Percentiles rank a stretch among this genome's conserved stretches.
These are phyloP conservation scores for Vicia faba DNA, from an alignment of 306 rosid species.

Conservation along the genomic window DNA sequence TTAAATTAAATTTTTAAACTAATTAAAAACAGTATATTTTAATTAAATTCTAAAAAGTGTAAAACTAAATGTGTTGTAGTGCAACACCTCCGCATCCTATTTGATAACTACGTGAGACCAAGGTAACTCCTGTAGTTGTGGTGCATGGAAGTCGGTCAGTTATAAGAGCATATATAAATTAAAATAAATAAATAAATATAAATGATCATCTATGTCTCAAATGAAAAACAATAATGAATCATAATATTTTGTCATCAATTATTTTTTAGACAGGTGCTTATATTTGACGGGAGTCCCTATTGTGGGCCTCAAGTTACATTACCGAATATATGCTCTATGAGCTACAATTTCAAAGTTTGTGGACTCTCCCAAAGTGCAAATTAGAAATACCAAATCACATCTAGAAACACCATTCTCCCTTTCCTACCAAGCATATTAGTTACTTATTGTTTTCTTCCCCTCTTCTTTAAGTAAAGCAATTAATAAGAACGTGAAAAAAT, in stretches of 20 bases:
- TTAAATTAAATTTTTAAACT: no score
- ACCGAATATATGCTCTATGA: not conserved
- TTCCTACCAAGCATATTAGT: not conserved
- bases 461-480: conserved; percentile 11
- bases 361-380: conserved; percentile 2
- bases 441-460: not conserved
- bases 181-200: not conserved
- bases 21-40: no score
- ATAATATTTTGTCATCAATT: not conserved
- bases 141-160: no score
- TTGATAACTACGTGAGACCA: no score
- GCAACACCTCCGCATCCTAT: no score
- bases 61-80: no score
- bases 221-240: not conserved
- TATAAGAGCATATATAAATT: no score
- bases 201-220: not conserved
- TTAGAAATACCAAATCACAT: not conserved
- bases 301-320: conserved; percentile 8
- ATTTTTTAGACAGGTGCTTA: not conserved
- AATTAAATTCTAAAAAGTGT: no score
- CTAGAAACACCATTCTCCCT: not conserved
- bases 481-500: not conserved
- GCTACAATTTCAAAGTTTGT: not conserved
- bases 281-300: not conserved
- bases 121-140: no score